A percentile compares a stretch with the other conserved stretches of the same genome.
Evolutionary conservation across 495 filamentous ascomycete genomes (phyloP).

Genomic region (Neurospora sp.): DNA sequence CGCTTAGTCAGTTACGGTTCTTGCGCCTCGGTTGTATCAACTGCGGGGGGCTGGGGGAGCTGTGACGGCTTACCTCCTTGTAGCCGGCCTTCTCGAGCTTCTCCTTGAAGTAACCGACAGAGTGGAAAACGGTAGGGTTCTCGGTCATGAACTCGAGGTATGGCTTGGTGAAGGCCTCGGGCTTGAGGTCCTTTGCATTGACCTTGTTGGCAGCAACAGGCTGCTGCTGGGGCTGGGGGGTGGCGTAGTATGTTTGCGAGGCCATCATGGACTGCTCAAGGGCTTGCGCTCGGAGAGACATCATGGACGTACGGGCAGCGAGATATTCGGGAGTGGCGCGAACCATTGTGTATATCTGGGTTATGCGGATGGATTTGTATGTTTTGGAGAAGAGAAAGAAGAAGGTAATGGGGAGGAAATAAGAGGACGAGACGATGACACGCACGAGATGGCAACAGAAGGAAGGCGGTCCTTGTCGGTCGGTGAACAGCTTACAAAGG

Average conservation of each 20-base stretch:
- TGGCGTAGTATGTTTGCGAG: slow-evolving; percentile 1
- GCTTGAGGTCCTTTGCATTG: slow-evolving; percentile 28
- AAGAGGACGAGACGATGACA: not conserved
- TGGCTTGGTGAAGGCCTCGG: slow-evolving; percentile 64
- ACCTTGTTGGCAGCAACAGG: slow-evolving; percentile 7
- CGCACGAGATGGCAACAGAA: not conserved
- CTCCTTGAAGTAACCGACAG: slow-evolving; percentile 63
- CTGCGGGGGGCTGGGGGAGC: not conserved
- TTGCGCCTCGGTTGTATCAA: not conserved
- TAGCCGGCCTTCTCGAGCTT: slow-evolving; percentile 64
- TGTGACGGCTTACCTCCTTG: slow-evolving; percentile 36
- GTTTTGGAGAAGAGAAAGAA: not conserved
- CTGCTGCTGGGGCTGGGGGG: not conserved
- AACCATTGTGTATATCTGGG: slow-evolving; percentile 21
- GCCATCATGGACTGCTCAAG: slow-evolving; percentile 13
- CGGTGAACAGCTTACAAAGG: not conserved
- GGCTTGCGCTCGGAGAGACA: slow-evolving; percentile 28
- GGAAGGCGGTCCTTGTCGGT: not conserved
- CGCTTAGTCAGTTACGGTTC: not conserved
- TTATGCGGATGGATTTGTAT: not conserved
- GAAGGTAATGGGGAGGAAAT: not conserved
- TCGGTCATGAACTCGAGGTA: slow-evolving; percentile 81
- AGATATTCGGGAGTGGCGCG: slow-evolving; percentile 33
- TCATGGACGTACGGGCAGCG: slow-evolving; percentile 27
- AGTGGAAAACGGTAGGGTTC: slow-evolving; percentile 90